Evolutionary conservation across 2,329 filamentous ascomycete species (phyloP).

Genomic region (Hymenoscyphus scutula): DNA sequence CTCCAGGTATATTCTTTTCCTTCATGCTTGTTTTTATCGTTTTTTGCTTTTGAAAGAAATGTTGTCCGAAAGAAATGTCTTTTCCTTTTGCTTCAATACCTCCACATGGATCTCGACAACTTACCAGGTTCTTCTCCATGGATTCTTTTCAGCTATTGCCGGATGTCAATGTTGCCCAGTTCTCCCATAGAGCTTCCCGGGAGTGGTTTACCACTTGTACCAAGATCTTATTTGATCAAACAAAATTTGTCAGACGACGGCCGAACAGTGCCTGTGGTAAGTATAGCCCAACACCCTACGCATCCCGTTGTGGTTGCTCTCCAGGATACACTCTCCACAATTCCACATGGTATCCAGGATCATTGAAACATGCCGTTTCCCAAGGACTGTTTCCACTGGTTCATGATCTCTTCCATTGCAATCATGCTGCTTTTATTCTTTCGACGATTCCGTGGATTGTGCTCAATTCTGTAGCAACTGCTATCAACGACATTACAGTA

Average conservation of each 20-base stretch:
- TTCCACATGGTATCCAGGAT: not conserved
- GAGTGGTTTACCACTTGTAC: not conserved
- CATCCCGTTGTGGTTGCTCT: conserved; percentile 12
- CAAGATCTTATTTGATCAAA: conserved; percentile 2
- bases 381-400: not conserved
- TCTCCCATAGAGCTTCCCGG: not conserved
- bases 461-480: conserved; percentile 8
- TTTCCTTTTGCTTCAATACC: conserved; percentile 21
- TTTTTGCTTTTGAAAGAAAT: conserved; percentile 25
- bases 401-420: conserved; percentile 7
- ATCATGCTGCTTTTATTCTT: conserved; percentile 11
- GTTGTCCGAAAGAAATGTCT: conserved; percentile 33
- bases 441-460: conserved; percentile 4
- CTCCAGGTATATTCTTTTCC: conserved; percentile 37
- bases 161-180: not conserved
- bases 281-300: conserved; percentile 21
- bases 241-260: conserved; percentile 5
- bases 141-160: conserved; percentile 8
- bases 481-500: not conserved
- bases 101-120: conserved; percentile 8
- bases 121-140: not conserved
- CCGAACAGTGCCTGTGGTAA: conserved; percentile 16
- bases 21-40: conserved; percentile 23
- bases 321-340: conserved; percentile 4
- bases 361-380: conserved; percentile 1